Evolutionary conservation across 75 land plant species (phyloP), one percentile per base, ranked within the genome.

Genomic region (Pinus tabuliformis): DNA sequence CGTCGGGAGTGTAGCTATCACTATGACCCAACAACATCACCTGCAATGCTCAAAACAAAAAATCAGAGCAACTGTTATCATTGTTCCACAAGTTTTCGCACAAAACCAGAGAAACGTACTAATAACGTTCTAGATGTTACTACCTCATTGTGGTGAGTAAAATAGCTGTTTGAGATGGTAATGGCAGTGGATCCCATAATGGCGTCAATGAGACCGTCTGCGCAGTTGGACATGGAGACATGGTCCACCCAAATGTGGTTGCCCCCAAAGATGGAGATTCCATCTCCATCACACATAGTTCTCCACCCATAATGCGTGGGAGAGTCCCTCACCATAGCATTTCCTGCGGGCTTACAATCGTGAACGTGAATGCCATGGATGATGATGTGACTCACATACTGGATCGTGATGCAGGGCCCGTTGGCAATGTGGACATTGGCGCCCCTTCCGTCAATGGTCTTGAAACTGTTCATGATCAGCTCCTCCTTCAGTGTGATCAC

Each of bases 381-480:
- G 58, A 86, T 86, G 33, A 86, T 65, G 77, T 83, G 76, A 73
- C 72, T 79, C 56, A 83, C 80, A 61, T 62, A 80, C 75, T 83
- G 86, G 18, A 83, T 62, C 62, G 88, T 86, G 76, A 86, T 72
- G 82, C 88, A 79, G 0, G 82, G 79, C 4, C 86, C 88, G 52
- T 80, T 73, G 5, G 88, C 82, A 72, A 86, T 86, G 82, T 86
- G 86, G 33, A 86, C 88, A 12, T 83, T 81, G 56, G 58, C 82
- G 65, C 88, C 88, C 9, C 88, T 79, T 18, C 88, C 88, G 73
- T 86, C 88, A 45, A 86, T 77, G 26, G 88, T 86, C 56, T 86
- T 86, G 87, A 70, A 83, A 78, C 87, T 86, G 81, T 78, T 86
- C 76, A 86, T 77, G 22, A 86, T 73, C 20, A 86, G 85, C 81